phyloP scores from a whole-genome alignment of 1,284 basidiomycete genomes.

The Cronartium ribicola region DNA sequence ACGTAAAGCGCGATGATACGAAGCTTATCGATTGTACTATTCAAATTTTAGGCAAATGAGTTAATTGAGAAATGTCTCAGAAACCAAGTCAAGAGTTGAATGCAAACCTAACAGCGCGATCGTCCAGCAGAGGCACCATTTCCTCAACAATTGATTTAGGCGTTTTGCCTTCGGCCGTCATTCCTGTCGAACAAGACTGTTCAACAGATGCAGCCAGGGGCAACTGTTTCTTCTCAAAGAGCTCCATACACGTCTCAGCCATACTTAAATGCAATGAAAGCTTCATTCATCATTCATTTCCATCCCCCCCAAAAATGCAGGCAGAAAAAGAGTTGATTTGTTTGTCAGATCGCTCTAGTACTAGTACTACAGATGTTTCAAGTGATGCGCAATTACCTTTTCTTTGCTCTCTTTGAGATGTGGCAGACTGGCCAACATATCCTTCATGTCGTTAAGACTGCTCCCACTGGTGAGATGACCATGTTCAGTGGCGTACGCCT shows the following conservation, averaged over 20 bases:
- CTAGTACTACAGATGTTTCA: no score
- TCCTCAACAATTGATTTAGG: conserved; percentile 93
- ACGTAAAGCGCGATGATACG: conserved; percentile 96
- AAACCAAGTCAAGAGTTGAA: background rate
- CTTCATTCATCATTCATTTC: conserved; percentile 48
- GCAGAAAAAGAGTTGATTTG: background rate
- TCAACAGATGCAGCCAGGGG: conserved; percentile 84
- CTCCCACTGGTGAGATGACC: conserved; percentile 56
- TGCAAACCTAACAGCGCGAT: conserved; percentile 60
- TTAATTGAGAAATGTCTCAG: background rate
- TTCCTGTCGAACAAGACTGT: conserved; percentile 78
- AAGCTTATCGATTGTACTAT: conserved; percentile 67
- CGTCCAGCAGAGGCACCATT: conserved; percentile 94
- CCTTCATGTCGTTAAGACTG: conserved; percentile 94
- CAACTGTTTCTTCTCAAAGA: conserved; percentile 84
- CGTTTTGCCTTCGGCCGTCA: conserved; percentile 79
- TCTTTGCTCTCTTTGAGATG: conserved; percentile 95
- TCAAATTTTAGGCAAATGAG: background rate
- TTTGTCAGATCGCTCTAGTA: no score
- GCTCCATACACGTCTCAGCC: conserved; percentile 93
- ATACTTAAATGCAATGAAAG: conserved; percentile 94
- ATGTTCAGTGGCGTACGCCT: conserved; percentile 52
- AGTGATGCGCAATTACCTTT: conserved; percentile 54
- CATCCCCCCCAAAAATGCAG: background rate
- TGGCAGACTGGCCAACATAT: conserved; percentile 92